Evolutionary conservation across 2,329 filamentous ascomycete species (phyloP), one percentile per base, ranked within the genome.

Genomic region (Fusarium coffeatum): DNA sequence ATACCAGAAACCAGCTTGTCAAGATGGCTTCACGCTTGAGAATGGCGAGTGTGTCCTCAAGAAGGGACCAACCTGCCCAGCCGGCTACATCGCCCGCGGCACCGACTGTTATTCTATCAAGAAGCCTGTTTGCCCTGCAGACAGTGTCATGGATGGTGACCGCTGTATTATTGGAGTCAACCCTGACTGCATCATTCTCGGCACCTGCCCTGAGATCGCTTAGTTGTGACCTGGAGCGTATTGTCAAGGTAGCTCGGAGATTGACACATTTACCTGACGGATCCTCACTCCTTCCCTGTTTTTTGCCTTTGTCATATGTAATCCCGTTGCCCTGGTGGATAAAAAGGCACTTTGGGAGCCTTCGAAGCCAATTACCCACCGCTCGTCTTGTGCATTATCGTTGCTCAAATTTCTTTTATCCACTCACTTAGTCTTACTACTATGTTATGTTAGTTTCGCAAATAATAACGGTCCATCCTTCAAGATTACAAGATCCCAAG

Each of bases 31-130:
- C 40, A 55, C 27, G 0, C 51, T 55, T 13, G 51, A 55, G 8
- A 55, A 55, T 25, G 40, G 51, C 40, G 27, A 55, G 27, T 55
- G 51, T 45, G 51, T 55, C 51, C 16, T 45, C 27, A 55, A 45
- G 20, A 45, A 18, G 20, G 51, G 51, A 2, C 51, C 51, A 16
- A 6, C 51, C 3, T 55, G 51, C 40, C 51, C 37, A 25, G 8
- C 51, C 45, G 40, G 40, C 27, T 55, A 23, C 16, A 12, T 4
- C 5, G 51, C 51, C 40, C 40, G 20, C 0, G 51, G 51, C 2
- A 12, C 51, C 1, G 51, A 55, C 4, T 55, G 51, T 12, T 34
- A 15, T 8, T 55, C 40, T 0, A 25, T 23, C 51, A 55, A 55
- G 51, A 43, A 45, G 9, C 51, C 51, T 16, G 40, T 16, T 11